Evolutionary conservation across 345 rosid species (phyloP).

Genomic region (Citrus glauca): DNA sequence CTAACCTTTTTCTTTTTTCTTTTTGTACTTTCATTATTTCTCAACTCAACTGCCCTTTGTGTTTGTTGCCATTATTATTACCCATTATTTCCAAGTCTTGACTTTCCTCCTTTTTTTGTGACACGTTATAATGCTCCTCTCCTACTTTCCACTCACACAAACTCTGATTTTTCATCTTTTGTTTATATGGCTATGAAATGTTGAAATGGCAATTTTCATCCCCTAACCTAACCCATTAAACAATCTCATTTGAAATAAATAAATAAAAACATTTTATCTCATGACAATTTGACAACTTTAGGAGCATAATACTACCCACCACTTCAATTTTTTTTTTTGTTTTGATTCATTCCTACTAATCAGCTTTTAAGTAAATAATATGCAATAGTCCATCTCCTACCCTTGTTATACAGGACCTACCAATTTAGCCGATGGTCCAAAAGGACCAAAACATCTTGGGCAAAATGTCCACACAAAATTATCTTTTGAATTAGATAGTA

Average conservation of each 20-base stretch:
- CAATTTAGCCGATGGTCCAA: too few relatives aligned
- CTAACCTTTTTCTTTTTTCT: background rate
- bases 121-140: background rate
- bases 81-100: background rate
- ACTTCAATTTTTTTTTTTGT: too few relatives aligned
- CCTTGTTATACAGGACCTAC: too few relatives aligned
- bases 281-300: too few relatives aligned
- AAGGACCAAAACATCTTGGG: too few relatives aligned
- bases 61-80: background rate
- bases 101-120: background rate
- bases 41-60: background rate
- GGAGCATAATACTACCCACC: too few relatives aligned
- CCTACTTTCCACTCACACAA: background rate
- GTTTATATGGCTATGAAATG: background rate
- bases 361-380: too few relatives aligned
- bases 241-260: background rate
- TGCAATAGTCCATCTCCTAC: too few relatives aligned
- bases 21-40: conserved; percentile 2
- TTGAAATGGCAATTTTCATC: background rate
- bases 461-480: too few relatives aligned
- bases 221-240: background rate
- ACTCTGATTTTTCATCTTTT: background rate
- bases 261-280: too few relatives aligned
- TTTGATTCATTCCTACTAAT: too few relatives aligned
- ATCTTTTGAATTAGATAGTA: background rate